phyloP scores from a whole-genome alignment of 75 land plant species.

The Selaginella tamariscina region DNA sequence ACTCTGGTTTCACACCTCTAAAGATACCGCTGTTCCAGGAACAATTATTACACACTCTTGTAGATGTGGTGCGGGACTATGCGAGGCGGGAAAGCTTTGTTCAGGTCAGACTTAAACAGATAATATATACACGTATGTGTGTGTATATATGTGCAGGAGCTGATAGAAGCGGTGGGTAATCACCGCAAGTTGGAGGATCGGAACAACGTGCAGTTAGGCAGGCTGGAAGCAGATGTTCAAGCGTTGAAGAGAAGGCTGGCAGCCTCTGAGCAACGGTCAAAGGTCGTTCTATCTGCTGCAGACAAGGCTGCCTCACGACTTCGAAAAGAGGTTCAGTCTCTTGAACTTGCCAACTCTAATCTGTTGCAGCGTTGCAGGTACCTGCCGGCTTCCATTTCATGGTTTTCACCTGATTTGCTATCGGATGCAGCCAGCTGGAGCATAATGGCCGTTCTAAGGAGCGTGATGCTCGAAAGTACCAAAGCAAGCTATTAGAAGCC shows the following conservation, averaged over 20 bases:
- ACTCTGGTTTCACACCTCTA: background rate
- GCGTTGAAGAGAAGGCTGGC: constrained; percentile 15
- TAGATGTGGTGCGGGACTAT: constrained; percentile 19
- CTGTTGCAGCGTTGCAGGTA: constrained; percentile 24
- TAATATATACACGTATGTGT: background rate
- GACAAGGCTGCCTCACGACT: constrained; percentile 12
- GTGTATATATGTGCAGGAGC: constrained; percentile 15
- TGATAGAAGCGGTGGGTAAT: constrained; percentile 16
- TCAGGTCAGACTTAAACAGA: constrained; percentile 22
- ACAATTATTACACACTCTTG: constrained; percentile 6
- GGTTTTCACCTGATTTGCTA: too few species aligned
- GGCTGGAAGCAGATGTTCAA: constrained; percentile 17
- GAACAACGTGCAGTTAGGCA: constrained; percentile 6
- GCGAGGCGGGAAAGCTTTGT: constrained; percentile 22
- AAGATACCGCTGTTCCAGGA: constrained; percentile 8
- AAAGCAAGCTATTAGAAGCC: constrained; percentile 17
- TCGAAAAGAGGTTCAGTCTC: constrained; percentile 15
- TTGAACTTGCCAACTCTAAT: constrained; percentile 17
- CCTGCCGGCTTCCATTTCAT: background rate
- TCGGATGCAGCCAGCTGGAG: constrained; percentile 22
- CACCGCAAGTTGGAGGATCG: constrained; percentile 18
- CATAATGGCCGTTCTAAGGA: constrained; percentile 22
- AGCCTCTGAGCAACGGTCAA: constrained; percentile 19
- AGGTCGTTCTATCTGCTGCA: constrained; percentile 14
- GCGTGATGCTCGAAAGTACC: constrained; percentile 18